phyloP scores from a whole-genome alignment of 2,329 filamentous ascomycete species.

The Verticillium isaacii region DNA sequence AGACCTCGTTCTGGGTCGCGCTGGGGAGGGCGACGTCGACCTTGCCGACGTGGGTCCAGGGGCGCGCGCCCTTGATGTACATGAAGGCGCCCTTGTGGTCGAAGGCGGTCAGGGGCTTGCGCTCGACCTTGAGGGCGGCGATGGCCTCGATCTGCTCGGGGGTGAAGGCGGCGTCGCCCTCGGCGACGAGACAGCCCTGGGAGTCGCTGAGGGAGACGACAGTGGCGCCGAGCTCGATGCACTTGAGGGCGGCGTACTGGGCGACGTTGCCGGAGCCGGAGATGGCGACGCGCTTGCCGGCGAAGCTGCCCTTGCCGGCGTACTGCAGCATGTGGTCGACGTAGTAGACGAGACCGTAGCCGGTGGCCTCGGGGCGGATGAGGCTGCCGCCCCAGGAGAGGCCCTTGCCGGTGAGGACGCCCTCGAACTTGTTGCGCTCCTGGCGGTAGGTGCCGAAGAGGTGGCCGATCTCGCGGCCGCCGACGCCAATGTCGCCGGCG shows the following conservation, averaged over 20 bases:
- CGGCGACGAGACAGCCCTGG: constrained; percentile 76
- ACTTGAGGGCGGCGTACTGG: constrained; percentile 94
- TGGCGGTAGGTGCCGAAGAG: constrained; percentile 93
- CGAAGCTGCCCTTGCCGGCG: constrained; percentile 79
- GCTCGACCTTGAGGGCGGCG: constrained; percentile 79
- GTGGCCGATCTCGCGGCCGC: constrained; percentile 87
- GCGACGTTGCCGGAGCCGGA: constrained; percentile 97
- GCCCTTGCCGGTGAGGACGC: constrained; percentile 94
- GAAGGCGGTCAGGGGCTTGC: constrained; percentile 75
- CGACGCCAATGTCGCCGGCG: constrained; percentile 94
- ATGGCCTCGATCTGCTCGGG: constrained; percentile 76
- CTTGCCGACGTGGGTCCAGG: constrained; percentile 85
- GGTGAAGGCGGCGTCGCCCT: constrained; percentile 66
- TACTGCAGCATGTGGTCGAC: constrained; percentile 93
- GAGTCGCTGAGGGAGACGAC: constrained; percentile 93
- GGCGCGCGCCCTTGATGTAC: constrained; percentile 82
- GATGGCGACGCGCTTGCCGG: constrained; percentile 90
- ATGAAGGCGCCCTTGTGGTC: constrained; percentile 64
- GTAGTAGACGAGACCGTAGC: constrained; percentile 95
- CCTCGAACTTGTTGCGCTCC: constrained; percentile 87
- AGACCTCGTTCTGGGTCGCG: constrained; percentile 97
- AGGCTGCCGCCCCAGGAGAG: constrained; percentile 86
- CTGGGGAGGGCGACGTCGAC: constrained; percentile 90
- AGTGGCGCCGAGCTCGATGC: constrained; percentile 89
- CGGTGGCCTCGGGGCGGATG: constrained; percentile 95